Base-by-base conservation (phyloP, 192 early-diverging fungal species). In the Thamnidium elegans region DNA sequence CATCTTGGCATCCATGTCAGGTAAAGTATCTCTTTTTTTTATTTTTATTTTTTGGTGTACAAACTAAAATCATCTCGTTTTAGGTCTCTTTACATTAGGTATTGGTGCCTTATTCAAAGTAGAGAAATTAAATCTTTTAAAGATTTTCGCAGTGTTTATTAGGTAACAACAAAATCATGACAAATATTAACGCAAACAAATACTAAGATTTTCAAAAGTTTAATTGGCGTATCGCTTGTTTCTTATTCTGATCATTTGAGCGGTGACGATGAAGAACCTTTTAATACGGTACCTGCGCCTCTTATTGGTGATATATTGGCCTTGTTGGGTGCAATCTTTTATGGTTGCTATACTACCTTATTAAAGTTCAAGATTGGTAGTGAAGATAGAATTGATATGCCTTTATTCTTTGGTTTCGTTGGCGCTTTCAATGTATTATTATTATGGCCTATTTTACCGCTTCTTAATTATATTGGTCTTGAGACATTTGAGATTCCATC, bases 321-420 rank as follows among this genome's bases (percentile, higher is more conserved):
- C 10, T 54, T 93, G 19, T 66, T 84, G 30, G 86, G 89, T 30
- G 90, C 90, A 7, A 65, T 90, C 15, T 83, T 93, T 43, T 93
- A 93, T 73, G 90, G 88, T 7, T 85, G 86, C 53, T 92, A 93
- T 72, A 87, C 85, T 0, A 86, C 87, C 14, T 72, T 93, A 43
- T 75, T 93, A 21, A 92, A 93, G 48, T 71, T 82, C 19, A 78
- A 74, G 31, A 85, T 92, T 55, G 81, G 83, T 59, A 78, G 89
- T 65, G 89, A 90, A 68, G 79, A 73, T 50, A 75, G 86, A 30
- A 72, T 93, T 30, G 75, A 90, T 61, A 86, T 87, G 80, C 79
- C 87, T 32, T 65, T 89, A 47, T 93, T 93, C 59, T 89, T 93
- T 74, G 90, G 90, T 17, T 85, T 86, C 17, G 87, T 93, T 11